phyloP scores from a whole-genome alignment of 441 rosid species.

The Viola pubescens region DNA sequence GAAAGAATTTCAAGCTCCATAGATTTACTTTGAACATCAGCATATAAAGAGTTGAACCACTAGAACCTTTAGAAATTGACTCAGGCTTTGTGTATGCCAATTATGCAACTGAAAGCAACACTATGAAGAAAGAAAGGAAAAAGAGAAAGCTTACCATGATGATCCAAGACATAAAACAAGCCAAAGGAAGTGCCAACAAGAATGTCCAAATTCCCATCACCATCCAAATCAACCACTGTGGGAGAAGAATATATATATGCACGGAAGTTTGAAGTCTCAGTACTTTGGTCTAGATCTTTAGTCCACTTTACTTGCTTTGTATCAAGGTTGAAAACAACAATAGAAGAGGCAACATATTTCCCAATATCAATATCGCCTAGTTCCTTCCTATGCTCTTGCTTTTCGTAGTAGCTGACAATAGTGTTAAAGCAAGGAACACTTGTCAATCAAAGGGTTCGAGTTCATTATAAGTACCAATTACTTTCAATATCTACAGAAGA shows the following conservation, averaged over 20 bases:
- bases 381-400: slow-evolving; percentile 79
- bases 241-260: slow-evolving; percentile 95
- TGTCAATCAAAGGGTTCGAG: not conserved
- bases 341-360: slow-evolving; percentile 80
- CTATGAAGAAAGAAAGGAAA: not conserved
- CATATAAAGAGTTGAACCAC: no score
- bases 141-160: slow-evolving; percentile 53
- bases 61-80: no score
- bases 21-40: no score
- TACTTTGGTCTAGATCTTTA: slow-evolving; percentile 75
- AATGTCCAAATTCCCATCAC: slow-evolving; percentile 96
- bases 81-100: no score
- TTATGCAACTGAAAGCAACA: no score
- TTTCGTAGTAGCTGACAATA: slow-evolving; percentile 52
- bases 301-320: slow-evolving; percentile 97
- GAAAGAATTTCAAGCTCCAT: no score
- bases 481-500: not conserved
- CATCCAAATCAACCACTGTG: slow-evolving; percentile 95
- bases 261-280: slow-evolving; percentile 55
- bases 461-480: not conserved
- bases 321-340: slow-evolving; percentile 90
- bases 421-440: not conserved
- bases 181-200: slow-evolving; percentile 98
- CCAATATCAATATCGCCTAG: slow-evolving; percentile 80
- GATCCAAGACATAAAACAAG: slow-evolving; percentile 91